Base-by-base conservation (phyloP, 371 early-diverging fungal genomes). In the Amoeboaphelidium protococcarum region DNA sequence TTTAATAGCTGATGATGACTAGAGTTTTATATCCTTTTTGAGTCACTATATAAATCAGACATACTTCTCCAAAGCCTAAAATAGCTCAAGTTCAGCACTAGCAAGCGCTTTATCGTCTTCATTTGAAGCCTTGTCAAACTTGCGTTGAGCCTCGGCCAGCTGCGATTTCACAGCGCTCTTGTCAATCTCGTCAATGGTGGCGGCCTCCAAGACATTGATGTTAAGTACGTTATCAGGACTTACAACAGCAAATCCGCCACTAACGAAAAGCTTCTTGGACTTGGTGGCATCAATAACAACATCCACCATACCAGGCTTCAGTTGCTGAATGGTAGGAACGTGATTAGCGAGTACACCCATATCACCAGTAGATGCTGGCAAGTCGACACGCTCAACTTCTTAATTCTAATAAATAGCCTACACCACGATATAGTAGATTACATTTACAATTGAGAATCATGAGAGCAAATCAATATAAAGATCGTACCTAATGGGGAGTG, bases 191-290 rank as follows among this genome's bases (percentile, higher is more conserved):
- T 82, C 85, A 25, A 92, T 60, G 50, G 82, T 68, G 61, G 78
- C 73, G 47, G 92, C 96, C 67, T 95, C 96, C 21, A 87, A 71
- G 49, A 90, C 96, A 62, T 85, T 91, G 66, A 95, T 87, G 77
- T 89, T 86, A 51, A 94, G 70, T 49, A 81, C 66, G 40, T 86
- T 88, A 64, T 95, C 87, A 51, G 89, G 81, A 77, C 94, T 88
- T 66, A 95, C 76, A 53, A 78, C 74, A 52, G 90, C 89, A 57
- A 94, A 95, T 27, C 96, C 96, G 52, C 96, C 96, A 62, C 79
- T 77, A 83, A 84, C 85, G 62, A 92, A 92, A 70, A 72, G 86
- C 74, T 90, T 92, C 65, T 82, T 72, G 52, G 75, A 70, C 56
- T 75, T 74, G 56, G 67, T 70, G 51, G 72, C 66, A 50, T 69